phyloP scores from a whole-genome alignment of 192 early-diverging fungal genomes.

The Geranomyces michiganensis region DNA sequence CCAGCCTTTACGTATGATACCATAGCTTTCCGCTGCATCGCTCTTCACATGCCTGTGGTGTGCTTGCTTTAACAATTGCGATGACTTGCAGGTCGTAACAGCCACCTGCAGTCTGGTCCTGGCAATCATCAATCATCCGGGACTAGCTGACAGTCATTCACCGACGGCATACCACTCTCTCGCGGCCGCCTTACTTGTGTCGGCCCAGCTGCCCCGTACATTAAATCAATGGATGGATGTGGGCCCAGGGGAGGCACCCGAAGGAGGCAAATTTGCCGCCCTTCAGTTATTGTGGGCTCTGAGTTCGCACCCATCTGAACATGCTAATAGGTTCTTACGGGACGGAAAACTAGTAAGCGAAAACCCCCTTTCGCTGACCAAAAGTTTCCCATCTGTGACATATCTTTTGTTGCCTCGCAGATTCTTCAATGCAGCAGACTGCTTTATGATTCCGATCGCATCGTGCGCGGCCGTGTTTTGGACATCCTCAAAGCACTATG shows the following conservation, averaged over 20 bases:
- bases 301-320: background rate
- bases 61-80: no score
- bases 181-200: background rate
- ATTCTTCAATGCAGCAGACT: background rate
- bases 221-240: background rate
- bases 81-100: slow-evolving; percentile 4
- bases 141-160: background rate
- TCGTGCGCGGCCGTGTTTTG: slow-evolving; percentile 14
- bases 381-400: no score
- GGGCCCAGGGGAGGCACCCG: background rate
- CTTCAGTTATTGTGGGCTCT: slow-evolving; percentile 23
- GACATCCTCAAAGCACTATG: slow-evolving; percentile 20
- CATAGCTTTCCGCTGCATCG: background rate
- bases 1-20: slow-evolving; percentile 17
- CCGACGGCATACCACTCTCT: background rate
- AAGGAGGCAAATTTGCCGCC: slow-evolving; percentile 8
- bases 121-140: slow-evolving; percentile 16
- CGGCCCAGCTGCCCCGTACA: background rate
- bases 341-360: slow-evolving; percentile 14
- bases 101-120: slow-evolving; percentile 15
- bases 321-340: slow-evolving; percentile 4
- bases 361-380: no score
- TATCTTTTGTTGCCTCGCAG: background rate
- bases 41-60: no score
- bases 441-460: slow-evolving; percentile 9